These are phyloP conservation scores for Diaporthe destruens DNA, from an alignment of 2,329 filamentous ascomycete genomes.

Conservation along the genomic window DNA sequence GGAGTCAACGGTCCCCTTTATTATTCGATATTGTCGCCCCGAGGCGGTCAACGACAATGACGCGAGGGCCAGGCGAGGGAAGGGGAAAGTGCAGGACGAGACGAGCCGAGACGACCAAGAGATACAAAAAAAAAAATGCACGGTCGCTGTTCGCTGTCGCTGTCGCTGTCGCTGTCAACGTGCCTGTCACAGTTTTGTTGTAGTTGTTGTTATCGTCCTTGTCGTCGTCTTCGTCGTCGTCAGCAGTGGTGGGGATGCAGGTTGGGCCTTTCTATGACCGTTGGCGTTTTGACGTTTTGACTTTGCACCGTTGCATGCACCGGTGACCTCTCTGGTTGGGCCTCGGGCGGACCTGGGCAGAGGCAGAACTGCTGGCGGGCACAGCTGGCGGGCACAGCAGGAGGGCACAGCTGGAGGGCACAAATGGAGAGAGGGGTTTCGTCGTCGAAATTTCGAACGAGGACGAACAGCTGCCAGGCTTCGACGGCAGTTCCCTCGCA, in stretches of 20 bases:
- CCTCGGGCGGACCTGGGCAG: neutral
- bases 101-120: constrained; percentile 13
- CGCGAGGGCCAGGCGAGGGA: constrained; percentile 37
- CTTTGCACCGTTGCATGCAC: constrained; percentile 1
- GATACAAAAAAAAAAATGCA: constrained; percentile 1
- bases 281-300: neutral
- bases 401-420: neutral
- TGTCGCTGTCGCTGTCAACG: neutral
- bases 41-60: constrained; percentile 42
- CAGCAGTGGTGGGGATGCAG: constrained; percentile 6
- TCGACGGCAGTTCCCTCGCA: constrained; percentile 24
- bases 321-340: constrained; percentile 11
- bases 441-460: constrained; percentile 35
- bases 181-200: neutral
- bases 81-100: constrained; percentile 7
- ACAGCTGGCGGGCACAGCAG: neutral
- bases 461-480: constrained; percentile 28
- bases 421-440: constrained; percentile 13
- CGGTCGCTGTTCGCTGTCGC: neutral
- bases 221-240: neutral
- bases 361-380: neutral
- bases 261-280: neutral
- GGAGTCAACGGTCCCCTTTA: constrained; percentile 41
- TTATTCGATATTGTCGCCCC: constrained; percentile 42
- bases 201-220: neutral